Evolutionary conservation across 2,329 filamentous ascomycete species (phyloP).

Genomic region (Cordyceps cateniannulata): DNA sequence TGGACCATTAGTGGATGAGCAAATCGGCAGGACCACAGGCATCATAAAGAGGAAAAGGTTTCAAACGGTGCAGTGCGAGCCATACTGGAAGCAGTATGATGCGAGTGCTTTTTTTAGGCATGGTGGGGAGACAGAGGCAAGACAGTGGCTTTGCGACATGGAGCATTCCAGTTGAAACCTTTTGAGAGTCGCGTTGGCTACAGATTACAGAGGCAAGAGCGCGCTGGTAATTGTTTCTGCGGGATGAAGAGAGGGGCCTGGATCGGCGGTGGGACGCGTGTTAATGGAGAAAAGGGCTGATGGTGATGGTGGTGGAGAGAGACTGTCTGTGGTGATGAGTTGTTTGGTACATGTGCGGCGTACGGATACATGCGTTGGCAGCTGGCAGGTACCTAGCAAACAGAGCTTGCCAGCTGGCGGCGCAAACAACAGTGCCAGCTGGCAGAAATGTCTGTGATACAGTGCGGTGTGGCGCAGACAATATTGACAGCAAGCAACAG

Average conservation of each 20-base stretch:
- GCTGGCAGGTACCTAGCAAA: neutral
- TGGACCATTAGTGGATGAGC: neutral
- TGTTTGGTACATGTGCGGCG: neutral
- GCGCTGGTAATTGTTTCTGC: no score
- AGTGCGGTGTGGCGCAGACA: neutral
- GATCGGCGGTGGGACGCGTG: neutral
- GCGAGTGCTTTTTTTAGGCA: constrained; percentile 6
- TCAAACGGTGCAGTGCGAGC: neutral
- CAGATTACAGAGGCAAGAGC: neutral
- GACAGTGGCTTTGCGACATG: constrained; percentile 8
- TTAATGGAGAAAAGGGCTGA: neutral
- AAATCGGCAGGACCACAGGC: neutral
- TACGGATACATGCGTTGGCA: neutral
- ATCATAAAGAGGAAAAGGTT: neutral
- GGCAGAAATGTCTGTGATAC: neutral
- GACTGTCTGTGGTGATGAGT: neutral
- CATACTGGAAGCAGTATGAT: neutral
- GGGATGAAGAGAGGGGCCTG: neutral
- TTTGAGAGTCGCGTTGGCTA: no score
- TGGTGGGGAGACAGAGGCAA: constrained; percentile 1
- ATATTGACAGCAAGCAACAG: neutral
- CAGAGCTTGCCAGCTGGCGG: neutral
- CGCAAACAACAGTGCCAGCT: neutral
- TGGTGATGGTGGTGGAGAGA: neutral
- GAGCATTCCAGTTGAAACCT: constrained; percentile 2